Conservation (phyloP, 371 early-diverging fungal species). For the Syncephalis plumigaleata region DNA sequence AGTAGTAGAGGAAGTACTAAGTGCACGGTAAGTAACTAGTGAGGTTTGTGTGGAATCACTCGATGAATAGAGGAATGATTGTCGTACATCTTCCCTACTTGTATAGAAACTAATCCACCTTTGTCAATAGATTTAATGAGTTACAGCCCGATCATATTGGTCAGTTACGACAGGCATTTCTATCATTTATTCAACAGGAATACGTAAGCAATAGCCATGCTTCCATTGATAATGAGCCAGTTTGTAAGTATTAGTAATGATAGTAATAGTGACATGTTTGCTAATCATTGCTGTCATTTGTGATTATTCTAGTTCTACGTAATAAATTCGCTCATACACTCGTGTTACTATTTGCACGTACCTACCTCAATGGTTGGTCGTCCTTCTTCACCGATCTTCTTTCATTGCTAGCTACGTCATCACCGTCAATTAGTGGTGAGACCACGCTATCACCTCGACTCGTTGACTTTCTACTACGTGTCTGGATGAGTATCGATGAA, state of each 20-base stretch:
- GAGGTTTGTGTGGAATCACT: no score
- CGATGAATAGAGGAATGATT: no score
- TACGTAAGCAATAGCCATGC: conserved; percentile 20
- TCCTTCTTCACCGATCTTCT: conserved; percentile 77
- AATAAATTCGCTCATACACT: conserved; percentile 79
- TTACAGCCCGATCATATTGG: not conserved
- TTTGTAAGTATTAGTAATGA: conserved; percentile 5
- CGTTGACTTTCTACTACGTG: conserved; percentile 63
- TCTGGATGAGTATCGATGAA: conserved; percentile 73
- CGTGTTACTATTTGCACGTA: conserved; percentile 61
- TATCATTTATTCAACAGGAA: conserved; percentile 46
- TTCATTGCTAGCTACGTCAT: conserved; percentile 22
- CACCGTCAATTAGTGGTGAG: conserved; percentile 14
- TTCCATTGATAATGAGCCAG: conserved; percentile 1
- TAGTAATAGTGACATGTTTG: no score
- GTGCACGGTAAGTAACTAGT: no score
- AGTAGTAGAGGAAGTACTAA: conserved; percentile 48
- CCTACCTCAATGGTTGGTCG: conserved; percentile 76
- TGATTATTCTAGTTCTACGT: conserved; percentile 49
- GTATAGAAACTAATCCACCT: no score
- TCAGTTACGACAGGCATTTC: conserved; percentile 45
- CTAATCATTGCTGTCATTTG: no score
- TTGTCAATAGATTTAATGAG: not conserved
- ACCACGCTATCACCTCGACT: conserved; percentile 20
- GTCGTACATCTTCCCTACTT: no score